phyloP scores from a whole-genome alignment of 108 stramenopile species.

The Thalassiosira profunda region DNA sequence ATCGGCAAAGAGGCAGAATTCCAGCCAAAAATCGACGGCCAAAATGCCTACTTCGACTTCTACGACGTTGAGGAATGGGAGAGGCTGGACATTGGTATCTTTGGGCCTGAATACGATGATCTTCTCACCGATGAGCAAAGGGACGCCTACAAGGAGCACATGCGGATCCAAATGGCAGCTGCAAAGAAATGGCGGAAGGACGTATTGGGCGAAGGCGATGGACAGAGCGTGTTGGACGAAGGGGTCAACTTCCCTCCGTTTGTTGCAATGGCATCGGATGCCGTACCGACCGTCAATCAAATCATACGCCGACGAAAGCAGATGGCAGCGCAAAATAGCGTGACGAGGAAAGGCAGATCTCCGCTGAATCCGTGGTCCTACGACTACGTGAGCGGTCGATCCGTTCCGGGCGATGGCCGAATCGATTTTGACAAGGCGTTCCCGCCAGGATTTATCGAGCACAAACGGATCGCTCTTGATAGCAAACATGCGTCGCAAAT shows the following conservation, averaged over 20 bases:
- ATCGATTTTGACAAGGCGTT: slow-evolving; percentile 61
- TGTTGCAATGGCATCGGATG: slow-evolving; percentile 44
- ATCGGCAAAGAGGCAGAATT: slow-evolving; percentile 44
- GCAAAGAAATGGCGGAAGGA: slow-evolving; percentile 44
- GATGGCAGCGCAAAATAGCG: slow-evolving; percentile 1
- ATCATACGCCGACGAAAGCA: slow-evolving; percentile 44
- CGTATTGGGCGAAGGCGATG: slow-evolving; percentile 41
- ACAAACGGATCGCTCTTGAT: slow-evolving; percentile 37
- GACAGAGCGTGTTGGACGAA: too few species aligned
- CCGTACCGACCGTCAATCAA: slow-evolving; percentile 58
- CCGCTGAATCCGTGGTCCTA: slow-evolving; percentile 43
- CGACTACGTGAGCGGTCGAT: slow-evolving; percentile 51
- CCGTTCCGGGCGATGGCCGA: slow-evolving; percentile 59
- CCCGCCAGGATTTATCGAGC: slow-evolving; percentile 39
- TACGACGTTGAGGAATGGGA: slow-evolving; percentile 61
- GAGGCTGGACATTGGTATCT: slow-evolving; percentile 48
- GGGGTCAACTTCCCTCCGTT: slow-evolving; percentile 44
- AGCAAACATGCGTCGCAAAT: slow-evolving; percentile 61
- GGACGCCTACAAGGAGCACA: slow-evolving; percentile 47
- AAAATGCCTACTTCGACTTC: slow-evolving; percentile 51
- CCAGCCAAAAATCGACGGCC: slow-evolving; percentile 20
- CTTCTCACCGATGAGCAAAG: slow-evolving; percentile 26
- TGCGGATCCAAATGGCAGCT: slow-evolving; percentile 51
- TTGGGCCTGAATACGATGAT: slow-evolving; percentile 49
- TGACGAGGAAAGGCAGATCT: slow-evolving; percentile 7